Evolutionary conservation across 176 grass and related monocot genomes (phyloP).

Genomic region (Oryza rufipogon): DNA sequence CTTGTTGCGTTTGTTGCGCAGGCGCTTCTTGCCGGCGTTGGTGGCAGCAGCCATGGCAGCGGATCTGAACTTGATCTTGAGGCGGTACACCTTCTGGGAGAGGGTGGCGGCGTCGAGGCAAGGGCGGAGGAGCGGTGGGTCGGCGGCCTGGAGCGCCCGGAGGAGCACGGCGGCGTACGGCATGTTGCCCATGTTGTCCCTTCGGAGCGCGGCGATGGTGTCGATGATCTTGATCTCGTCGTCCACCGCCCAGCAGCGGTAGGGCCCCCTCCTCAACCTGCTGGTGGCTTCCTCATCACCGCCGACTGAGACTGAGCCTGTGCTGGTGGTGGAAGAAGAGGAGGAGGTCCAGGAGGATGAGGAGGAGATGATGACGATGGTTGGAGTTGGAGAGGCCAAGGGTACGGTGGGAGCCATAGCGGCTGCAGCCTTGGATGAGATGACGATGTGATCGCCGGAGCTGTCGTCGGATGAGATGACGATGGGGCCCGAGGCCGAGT

Average conservation of each 20-base stretch:
- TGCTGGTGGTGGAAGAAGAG: not conserved
- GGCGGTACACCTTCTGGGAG: conserved; percentile 2
- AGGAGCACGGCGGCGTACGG: not conserved
- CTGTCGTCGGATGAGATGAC: too few relatives aligned
- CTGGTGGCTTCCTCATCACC: not conserved
- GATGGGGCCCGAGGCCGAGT: too few relatives aligned
- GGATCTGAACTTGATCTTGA: not conserved
- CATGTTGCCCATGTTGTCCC: not conserved
- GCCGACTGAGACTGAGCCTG: too few relatives aligned
- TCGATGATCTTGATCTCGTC: conserved; percentile 9
- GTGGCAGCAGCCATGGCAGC: not conserved
- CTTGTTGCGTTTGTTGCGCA: not conserved
- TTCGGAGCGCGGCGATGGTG: not conserved
- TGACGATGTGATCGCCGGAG: too few relatives aligned
- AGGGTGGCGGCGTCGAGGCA: not conserved
- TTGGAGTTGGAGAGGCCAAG: not conserved
- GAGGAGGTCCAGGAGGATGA: too few relatives aligned
- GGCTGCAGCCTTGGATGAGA: too few relatives aligned
- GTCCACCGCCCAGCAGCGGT: not conserved
- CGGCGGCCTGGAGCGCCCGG: not conserved
- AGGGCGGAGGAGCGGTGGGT: not conserved
- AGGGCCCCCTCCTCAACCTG: not conserved
- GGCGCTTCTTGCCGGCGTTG: not conserved
- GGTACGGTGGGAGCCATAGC: not conserved
- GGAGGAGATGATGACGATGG: not conserved